A percentile compares a stretch with the other conserved stretches of the same genome.
These are phyloP conservation scores for Aureoboletus auriporus DNA, from an alignment of 768 basidiomycete species.

Conservation along the genomic window DNA sequence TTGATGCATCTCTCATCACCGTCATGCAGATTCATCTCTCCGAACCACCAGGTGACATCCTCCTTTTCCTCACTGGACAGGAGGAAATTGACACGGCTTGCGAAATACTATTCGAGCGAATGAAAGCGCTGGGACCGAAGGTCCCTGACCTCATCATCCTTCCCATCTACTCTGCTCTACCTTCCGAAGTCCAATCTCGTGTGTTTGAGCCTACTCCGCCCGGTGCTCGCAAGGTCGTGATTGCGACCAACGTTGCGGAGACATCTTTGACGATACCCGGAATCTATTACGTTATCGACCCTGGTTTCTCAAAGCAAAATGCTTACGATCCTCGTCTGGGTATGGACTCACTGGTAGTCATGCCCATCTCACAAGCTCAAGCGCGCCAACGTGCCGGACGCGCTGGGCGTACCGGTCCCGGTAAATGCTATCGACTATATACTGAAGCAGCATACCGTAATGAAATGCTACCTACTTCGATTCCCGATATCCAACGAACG, in stretches of 20 bases:
- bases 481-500: constrained; percentile 96
- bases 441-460: constrained; percentile 98
- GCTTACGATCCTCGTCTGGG: constrained; percentile 96
- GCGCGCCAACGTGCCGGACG: constrained; percentile 94
- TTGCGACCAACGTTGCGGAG: constrained; percentile 99
- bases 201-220: constrained; percentile 98
- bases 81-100: constrained; percentile 98
- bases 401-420: constrained; percentile 96
- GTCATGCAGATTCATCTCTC: constrained; percentile 99
- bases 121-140: constrained; percentile 98
- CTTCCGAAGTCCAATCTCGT: constrained; percentile 95
- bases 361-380: constrained; percentile 98
- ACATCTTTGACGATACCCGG: constrained; percentile 98
- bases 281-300: constrained; percentile 98
- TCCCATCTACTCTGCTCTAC: constrained; percentile 96
- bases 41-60: constrained; percentile 93
- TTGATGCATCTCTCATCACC: constrained; percentile 96
- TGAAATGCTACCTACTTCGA: constrained; percentile 97
- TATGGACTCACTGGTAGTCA: constrained; percentile 98
- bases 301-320: constrained; percentile 98
- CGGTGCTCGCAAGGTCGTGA: constrained; percentile 97
- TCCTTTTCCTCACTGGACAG: constrained; percentile 97
- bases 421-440: constrained; percentile 96
- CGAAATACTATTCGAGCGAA: constrained; percentile 96
- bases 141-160: constrained; percentile 96